phyloP scores from a whole-genome alignment of 1,139 yeast genomes.

The Yamadazyma siamensis region DNA sequence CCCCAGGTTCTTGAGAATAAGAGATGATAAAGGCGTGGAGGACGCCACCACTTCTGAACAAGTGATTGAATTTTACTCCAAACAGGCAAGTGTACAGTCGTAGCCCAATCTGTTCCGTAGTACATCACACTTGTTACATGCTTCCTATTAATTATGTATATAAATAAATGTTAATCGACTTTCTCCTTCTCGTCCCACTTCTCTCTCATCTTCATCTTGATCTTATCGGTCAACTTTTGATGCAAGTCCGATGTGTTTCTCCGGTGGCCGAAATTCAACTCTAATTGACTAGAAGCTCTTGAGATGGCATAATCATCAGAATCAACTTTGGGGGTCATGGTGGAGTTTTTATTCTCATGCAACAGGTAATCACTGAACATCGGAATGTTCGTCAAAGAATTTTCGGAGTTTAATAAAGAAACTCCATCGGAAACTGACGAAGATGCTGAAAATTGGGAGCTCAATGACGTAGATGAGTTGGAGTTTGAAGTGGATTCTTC shows the following conservation, averaged over 20 bases:
- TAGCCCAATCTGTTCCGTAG: conserved; percentile 4
- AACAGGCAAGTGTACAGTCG: conserved; percentile 58
- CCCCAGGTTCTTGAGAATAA: conserved; percentile 79
- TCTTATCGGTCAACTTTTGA: conserved; percentile 29
- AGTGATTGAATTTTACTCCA: conserved; percentile 82
- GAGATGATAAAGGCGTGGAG: conserved; percentile 86
- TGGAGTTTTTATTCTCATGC: conserved; percentile 25
- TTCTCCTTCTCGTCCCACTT: conserved; percentile 20
- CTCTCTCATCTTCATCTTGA: conserved; percentile 34
- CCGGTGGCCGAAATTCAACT: conserved; percentile 27
- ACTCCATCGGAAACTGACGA: conserved; percentile 50
- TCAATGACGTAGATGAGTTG: conserved; percentile 21
- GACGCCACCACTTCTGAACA: conserved; percentile 90
- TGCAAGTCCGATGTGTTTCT: conserved; percentile 11
- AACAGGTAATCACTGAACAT: conserved; percentile 48
- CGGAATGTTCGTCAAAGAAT: conserved; percentile 54
- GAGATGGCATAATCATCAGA: conserved; percentile 13
- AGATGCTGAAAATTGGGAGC: conserved; percentile 19
- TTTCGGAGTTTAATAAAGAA: conserved; percentile 51
- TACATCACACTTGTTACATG: not conserved
- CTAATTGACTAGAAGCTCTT: conserved; percentile 28
- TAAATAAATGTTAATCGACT: too few species aligned
- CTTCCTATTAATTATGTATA: conserved; percentile 2
- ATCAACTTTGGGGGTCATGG: conserved; percentile 12
- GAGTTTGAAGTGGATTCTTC: conserved; percentile 10